phyloP scores from a whole-genome alignment of 2,329 filamentous ascomycete genomes.

The Alternaria sp. region DNA sequence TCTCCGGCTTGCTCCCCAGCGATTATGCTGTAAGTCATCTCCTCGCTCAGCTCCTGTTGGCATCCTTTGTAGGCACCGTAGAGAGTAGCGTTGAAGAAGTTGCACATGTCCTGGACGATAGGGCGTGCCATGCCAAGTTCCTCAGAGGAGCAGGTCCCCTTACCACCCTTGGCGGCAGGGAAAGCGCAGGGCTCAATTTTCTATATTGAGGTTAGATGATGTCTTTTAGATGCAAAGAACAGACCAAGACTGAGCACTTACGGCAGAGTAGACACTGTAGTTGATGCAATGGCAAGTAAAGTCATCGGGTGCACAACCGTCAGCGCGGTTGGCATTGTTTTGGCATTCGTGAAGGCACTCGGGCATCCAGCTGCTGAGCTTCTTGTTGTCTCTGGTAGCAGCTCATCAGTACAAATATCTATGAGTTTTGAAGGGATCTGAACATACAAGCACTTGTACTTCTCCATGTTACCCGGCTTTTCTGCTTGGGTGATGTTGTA shows the following conservation, averaged over 20 bases:
- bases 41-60: conserved; percentile 26
- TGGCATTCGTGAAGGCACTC: conserved; percentile 32
- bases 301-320: conserved; percentile 36
- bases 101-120: conserved; percentile 35
- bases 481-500: conserved; percentile 36
- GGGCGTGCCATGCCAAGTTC: conserved; percentile 28
- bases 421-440: background rate
- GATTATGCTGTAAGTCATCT: conserved; percentile 30
- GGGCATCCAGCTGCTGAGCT: conserved; percentile 23
- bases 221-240: background rate
- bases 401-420: background rate
- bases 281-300: conserved; percentile 38
- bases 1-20: conserved; percentile 18
- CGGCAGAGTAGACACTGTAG: conserved; percentile 30
- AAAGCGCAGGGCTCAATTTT: conserved; percentile 32
- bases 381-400: conserved; percentile 22
- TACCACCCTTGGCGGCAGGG: conserved; percentile 19
- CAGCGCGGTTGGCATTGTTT: conserved; percentile 25
- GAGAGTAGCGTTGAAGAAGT: conserved; percentile 39
- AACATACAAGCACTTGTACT: conserved; percentile 39
- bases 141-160: conserved; percentile 23
- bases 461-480: conserved; percentile 26
- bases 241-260: conserved; percentile 6
- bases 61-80: conserved; percentile 29
- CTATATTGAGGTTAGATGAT: conserved; percentile 11